Base-by-base conservation (phyloP, 257 asterid species). In the Gentiana macrophylla region DNA sequence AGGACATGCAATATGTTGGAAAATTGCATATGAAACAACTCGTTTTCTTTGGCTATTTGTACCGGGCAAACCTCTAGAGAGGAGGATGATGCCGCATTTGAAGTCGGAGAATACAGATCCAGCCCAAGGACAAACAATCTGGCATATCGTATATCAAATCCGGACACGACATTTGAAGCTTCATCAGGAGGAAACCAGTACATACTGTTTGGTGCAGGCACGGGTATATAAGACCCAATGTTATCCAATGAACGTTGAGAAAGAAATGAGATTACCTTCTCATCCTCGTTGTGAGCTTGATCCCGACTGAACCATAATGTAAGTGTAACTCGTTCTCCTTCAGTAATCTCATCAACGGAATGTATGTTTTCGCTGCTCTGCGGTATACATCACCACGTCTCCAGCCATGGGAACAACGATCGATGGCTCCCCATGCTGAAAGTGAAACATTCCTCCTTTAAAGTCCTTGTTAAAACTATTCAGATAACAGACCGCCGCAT, bases 261-360 rank as follows among this genome's bases (percentile, higher is more conserved):
- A 57, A 90, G 84, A 70, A 79, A 72, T 35, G 52, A 62, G 13
- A 90, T 65, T 59, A 90, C 79, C 66, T 79, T 84, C 57, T 80
- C 69, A 68, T 90, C 98, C 81, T 90, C 98, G 52, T 86, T 91
- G 56, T 80, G 77, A 70, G 92, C 71, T 7, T 73, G 75, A 65
- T 82, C 86, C 44, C 98, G 91, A 67, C 80, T 84, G 76, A 90
- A 90, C 98, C 98, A 90, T 69, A 90, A 47, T 11, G 98, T 86
- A 63, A 90, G 94, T 33, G 98, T 86, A 49, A 72, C 52, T 70
- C 98, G 77, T 75, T 90, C 98, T 67, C 98, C 98, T 62, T 77
- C 89, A 50, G 60, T 73, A 43, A 89, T 73, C 94, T 82, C 92
- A 53, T 82, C 86, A 71, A 91, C 96, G 67, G 79, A 74, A 64